These are phyloP conservation scores for Alternaria viburni DNA, from an alignment of 2,329 filamentous ascomycete species.

Conservation along the genomic window DNA sequence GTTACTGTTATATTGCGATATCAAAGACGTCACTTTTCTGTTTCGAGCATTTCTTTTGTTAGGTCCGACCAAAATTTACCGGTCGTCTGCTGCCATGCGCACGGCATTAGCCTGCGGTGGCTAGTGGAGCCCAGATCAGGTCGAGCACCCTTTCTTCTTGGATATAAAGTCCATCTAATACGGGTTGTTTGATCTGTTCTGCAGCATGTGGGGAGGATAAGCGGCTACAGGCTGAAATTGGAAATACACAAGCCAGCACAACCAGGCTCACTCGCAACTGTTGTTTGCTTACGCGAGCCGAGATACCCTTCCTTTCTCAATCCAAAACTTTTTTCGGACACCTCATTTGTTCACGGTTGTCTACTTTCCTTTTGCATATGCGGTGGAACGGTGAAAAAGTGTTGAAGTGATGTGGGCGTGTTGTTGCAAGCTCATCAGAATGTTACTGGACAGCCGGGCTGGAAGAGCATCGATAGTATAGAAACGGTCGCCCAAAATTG, in stretches of 20 bases:
- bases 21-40: conserved; percentile 39
- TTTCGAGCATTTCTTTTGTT: conserved; percentile 45
- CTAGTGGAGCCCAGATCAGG: conserved; percentile 23
- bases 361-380: conserved; percentile 21
- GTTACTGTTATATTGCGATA: conserved; percentile 40
- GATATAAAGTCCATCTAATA: conserved; percentile 44
- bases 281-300: conserved; percentile 45
- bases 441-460: conserved; percentile 43
- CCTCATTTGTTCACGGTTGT: background rate
- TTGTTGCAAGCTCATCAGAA: conserved; percentile 34
- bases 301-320: conserved; percentile 46
- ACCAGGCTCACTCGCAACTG: conserved; percentile 42
- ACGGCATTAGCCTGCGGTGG: conserved; percentile 12
- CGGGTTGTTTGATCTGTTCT: conserved; percentile 30
- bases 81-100: conserved; percentile 22
- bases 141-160: conserved; percentile 24
- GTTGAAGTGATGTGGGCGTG: conserved; percentile 22
- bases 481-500: conserved; percentile 37
- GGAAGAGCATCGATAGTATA: conserved; percentile 46
- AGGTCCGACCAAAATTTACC: conserved; percentile 32
- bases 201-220: conserved; percentile 31
- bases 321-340: conserved; percentile 13
- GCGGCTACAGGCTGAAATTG: conserved; percentile 46
- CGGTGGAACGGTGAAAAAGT: conserved; percentile 22
- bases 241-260: conserved; percentile 35